Percentiles rank a stretch among this genome's conserved stretches.
Evolutionary conservation across 192 early-diverging fungal species (phyloP).

Genomic region (Backusella liffmaniae): DNA sequence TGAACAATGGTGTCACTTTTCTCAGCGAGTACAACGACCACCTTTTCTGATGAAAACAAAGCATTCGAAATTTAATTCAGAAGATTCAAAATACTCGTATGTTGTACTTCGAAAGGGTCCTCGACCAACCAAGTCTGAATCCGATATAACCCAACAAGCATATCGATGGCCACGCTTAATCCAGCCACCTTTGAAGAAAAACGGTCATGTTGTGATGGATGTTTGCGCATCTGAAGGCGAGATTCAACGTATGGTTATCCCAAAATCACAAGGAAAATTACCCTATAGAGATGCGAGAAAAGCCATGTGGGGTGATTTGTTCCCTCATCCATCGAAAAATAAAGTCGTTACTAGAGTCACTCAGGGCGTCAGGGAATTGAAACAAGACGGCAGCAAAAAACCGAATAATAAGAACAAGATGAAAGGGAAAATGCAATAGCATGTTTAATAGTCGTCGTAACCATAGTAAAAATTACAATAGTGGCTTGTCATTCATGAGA

Average conservation of each 20-base stretch:
- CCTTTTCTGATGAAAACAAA: constrained; percentile 66
- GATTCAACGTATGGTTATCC: constrained; percentile 69
- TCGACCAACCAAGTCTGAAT: constrained; percentile 34
- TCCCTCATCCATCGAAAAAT: constrained; percentile 71
- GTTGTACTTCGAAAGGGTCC: constrained; percentile 69
- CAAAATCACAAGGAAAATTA: constrained; percentile 67
- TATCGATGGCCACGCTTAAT: constrained; percentile 72
- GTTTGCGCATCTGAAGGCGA: constrained; percentile 52
- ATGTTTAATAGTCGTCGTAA: too few relatives aligned
- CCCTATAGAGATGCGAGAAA: constrained; percentile 75
- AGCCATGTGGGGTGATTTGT: constrained; percentile 79
- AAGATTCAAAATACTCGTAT: constrained; percentile 80
- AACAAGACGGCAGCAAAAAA: background rate
- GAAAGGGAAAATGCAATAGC: too few relatives aligned
- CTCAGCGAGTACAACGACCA: constrained; percentile 72
- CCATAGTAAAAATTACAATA: too few relatives aligned
- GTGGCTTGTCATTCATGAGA: too few relatives aligned
- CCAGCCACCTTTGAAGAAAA: constrained; percentile 74
- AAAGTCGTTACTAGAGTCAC: constrained; percentile 19
- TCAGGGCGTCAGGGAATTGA: background rate
- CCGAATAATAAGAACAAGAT: background rate
- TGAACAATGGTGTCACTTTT: constrained; percentile 79
- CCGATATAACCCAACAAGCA: constrained; percentile 35
- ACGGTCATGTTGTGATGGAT: constrained; percentile 75
- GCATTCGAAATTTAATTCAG: constrained; percentile 60